Conservation (phyloP, 1,284 basidiomycete genomes). For the Fomitopsis schrenkii region DNA sequence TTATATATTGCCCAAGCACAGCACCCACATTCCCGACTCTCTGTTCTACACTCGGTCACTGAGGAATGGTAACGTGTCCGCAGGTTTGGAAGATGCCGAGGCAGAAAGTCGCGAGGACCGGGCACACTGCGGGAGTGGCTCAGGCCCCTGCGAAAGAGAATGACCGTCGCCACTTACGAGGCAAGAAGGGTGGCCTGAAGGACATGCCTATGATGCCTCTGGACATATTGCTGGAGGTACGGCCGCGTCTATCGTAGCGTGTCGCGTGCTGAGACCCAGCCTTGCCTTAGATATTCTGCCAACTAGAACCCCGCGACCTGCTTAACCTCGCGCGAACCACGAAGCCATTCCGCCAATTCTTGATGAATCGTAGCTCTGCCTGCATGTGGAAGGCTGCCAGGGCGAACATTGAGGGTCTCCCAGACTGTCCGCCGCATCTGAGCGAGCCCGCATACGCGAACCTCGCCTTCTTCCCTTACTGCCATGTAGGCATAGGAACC, state of each 20-base stretch:
- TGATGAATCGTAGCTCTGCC: constrained; percentile 12
- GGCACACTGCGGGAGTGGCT: too few species aligned
- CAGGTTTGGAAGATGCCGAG: too few species aligned
- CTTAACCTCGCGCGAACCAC: constrained; percentile 16
- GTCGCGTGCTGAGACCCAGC: background rate
- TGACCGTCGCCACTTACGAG: background rate
- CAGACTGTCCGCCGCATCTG: constrained; percentile 15
- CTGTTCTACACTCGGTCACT: too few species aligned
- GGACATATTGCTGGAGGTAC: constrained; percentile 11
- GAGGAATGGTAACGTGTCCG: too few species aligned
- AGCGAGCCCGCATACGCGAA: constrained; percentile 17
- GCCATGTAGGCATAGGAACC: constrained; percentile 1
- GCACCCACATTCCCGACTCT: too few species aligned
- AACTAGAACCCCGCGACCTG: constrained; percentile 15
- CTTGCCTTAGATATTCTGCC: constrained; percentile 12
- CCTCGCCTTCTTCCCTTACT: constrained; percentile 10
- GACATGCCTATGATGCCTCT: constrained; percentile 14
- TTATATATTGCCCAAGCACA: too few species aligned
- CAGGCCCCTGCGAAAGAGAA: too few species aligned
- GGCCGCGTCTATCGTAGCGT: background rate
- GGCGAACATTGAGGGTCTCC: constrained; percentile 10
- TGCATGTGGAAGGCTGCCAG: constrained; percentile 14
- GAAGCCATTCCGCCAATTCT: constrained; percentile 12
- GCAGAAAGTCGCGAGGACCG: too few species aligned
- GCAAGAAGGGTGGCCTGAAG: constrained; percentile 6